Evolutionary conservation across 2,329 filamentous ascomycete genomes (phyloP), one percentile per base, ranked within the genome.

Genomic region (Neobulgaria alba): DNA sequence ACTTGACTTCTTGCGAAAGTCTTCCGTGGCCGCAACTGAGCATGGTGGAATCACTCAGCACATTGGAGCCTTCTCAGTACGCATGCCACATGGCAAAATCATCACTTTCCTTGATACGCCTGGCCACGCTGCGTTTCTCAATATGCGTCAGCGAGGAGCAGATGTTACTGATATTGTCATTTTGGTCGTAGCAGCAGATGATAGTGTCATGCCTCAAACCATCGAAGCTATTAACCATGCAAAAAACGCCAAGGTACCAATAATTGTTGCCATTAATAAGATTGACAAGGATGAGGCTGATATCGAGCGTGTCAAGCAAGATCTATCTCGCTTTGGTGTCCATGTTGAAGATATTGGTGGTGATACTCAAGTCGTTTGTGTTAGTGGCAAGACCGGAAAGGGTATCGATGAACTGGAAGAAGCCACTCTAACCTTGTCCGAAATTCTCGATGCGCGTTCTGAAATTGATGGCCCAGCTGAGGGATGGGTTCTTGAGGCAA

Each of bases 11-110:
- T 69, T 98, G 33, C 84, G 92, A 29, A 93, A 95, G 54, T 92
- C 89, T 1, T 95, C 88, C 5, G 79, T 98, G 32, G 93, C 82
- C 31, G 87, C 87, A 4, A 79, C 83, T 39, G 92, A 98, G 61
- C 89, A 95, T 58, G 92, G 92, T 48, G 92, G 92, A 26, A 98
- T 98, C 58, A 98, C 92, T 0, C 92, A 98, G 61, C 92, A 98
- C 58, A 98, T 98, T 51, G 93, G 92, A 62, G 92, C 92, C 12
- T 98, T 98, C 66, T 88, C 88, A 5, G 92, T 98, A 2, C 77
- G 77, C 14, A 79, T 98, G 71, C 81, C 85, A 3, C 80, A 79
- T 4, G 89, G 89, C 32, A 93, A 90, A 62, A 77, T 79, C 29
- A 95, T 98, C 52, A 98, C 93, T 0, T 98, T 98, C 67, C 72